Conservation (phyloP, 495 filamentous ascomycete genomes). For the Eremomyces bilateralis region DNA sequence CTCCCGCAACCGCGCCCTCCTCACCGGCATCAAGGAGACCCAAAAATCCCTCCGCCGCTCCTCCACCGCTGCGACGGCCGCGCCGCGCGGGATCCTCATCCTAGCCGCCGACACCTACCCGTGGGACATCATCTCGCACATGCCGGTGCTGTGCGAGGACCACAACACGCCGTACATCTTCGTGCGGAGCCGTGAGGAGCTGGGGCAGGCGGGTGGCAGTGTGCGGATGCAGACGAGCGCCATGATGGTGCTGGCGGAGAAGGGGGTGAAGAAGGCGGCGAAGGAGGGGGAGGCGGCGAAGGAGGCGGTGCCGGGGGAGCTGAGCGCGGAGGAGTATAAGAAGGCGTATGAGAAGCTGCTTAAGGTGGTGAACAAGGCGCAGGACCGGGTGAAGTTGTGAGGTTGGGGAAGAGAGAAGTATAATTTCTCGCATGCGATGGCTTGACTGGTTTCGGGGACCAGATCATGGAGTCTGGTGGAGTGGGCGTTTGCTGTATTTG, state of each 20-base stretch:
- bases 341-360: constrained; percentile 9
- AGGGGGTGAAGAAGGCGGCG: constrained; percentile 27
- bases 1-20: constrained; percentile 78
- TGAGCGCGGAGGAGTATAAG: constrained; percentile 18
- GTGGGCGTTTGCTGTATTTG: too few species aligned
- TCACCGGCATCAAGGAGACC: constrained; percentile 95
- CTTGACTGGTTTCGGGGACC: too few species aligned
- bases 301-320: too few species aligned
- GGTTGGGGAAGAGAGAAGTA: background rate
- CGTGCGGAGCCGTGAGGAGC: constrained; percentile 65
- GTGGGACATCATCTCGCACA: constrained; percentile 91
- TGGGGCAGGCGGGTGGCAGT: constrained; percentile 75
- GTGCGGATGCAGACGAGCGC: constrained; percentile 94
- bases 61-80: constrained; percentile 23
- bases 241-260: constrained; percentile 51
- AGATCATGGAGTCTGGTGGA: too few species aligned
- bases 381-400: constrained; percentile 9
- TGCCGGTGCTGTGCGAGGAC: constrained; percentile 93
- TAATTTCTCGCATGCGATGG: too few species aligned
- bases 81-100: constrained; percentile 55
- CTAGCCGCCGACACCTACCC: constrained; percentile 94
- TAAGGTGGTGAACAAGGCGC: constrained; percentile 11
- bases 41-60: constrained; percentile 92
- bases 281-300: constrained; percentile 15
- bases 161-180: constrained; percentile 89